A percentile compares a stretch with the other conserved stretches of the same genome.
Evolutionary conservation across 1,284 basidiomycete genomes (phyloP).

Genomic region (Pascua guehoae): DNA sequence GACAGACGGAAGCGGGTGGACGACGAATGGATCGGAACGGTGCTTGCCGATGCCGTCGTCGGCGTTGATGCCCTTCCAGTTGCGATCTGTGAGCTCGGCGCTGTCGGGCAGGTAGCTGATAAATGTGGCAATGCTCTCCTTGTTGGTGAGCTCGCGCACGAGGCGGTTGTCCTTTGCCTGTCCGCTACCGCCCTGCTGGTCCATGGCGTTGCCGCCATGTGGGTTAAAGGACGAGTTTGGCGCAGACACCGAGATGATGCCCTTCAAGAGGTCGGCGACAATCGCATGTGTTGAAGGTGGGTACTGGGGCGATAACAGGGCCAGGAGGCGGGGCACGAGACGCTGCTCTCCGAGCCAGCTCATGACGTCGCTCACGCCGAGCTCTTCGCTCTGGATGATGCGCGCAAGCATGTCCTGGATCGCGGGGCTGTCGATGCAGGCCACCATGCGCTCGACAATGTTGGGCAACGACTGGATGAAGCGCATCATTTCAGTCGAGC

Average conservation of each 20-base stretch:
- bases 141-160: slow-evolving; percentile 81
- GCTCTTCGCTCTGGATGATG: slow-evolving; percentile 88
- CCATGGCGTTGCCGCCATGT: slow-evolving; percentile 61
- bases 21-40: slow-evolving; percentile 37
- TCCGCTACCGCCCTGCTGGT: slow-evolving; percentile 46
- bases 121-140: slow-evolving; percentile 68
- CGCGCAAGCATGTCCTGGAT: slow-evolving; percentile 89
- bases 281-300: slow-evolving; percentile 78
- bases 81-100: slow-evolving; percentile 51
- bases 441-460: slow-evolving; percentile 77
- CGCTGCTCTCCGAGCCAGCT: slow-evolving; percentile 87
- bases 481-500: slow-evolving; percentile 87
- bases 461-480: slow-evolving; percentile 82
- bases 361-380: slow-evolving; percentile 76
- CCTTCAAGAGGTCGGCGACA: slow-evolving; percentile 88
- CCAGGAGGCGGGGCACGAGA: slow-evolving; percentile 76
- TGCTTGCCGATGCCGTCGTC: slow-evolving; percentile 17
- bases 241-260: slow-evolving; percentile 89
- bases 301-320: slow-evolving; percentile 74
- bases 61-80: slow-evolving; percentile 29
- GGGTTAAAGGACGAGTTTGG: slow-evolving; percentile 59
- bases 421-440: slow-evolving; percentile 83
- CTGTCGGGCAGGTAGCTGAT: slow-evolving; percentile 76
- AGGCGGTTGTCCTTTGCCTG: slow-evolving; percentile 64
- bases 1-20: slow-evolving; percentile 58